Conservation (phyloP, 2,329 filamentous ascomycete genomes). For the Phialophora expanda region DNA sequence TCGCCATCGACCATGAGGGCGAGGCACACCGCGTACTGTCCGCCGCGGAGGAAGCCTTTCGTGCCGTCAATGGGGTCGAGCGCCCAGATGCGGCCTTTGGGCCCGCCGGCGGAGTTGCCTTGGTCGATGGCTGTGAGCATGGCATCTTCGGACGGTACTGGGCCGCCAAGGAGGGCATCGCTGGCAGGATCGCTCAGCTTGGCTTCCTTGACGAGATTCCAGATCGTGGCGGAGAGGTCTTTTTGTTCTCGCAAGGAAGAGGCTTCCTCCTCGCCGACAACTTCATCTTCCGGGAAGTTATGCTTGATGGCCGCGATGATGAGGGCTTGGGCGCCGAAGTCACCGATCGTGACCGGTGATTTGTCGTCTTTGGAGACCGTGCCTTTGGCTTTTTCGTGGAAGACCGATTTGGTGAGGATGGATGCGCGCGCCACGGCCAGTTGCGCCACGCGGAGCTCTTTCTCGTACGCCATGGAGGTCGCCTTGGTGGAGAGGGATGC, state of each 20-base stretch:
- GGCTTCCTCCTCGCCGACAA: slow-evolving; percentile 95
- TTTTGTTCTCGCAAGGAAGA: slow-evolving; percentile 74
- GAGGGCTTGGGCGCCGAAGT: slow-evolving; percentile 95
- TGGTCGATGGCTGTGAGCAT: slow-evolving; percentile 72
- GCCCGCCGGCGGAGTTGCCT: slow-evolving; percentile 73
- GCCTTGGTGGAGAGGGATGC: slow-evolving; percentile 12
- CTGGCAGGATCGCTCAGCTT: slow-evolving; percentile 70
- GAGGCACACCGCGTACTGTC: slow-evolving; percentile 95
- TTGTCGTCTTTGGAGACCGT: slow-evolving; percentile 94
- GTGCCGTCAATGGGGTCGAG: slow-evolving; percentile 98
- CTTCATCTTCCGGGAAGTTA: slow-evolving; percentile 87
- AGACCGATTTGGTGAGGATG: slow-evolving; percentile 76
- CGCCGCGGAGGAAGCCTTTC: slow-evolving; percentile 93
- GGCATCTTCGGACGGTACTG: slow-evolving; percentile 66
- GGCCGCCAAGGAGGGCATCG: slow-evolving; percentile 71
- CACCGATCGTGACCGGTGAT: slow-evolving; percentile 95
- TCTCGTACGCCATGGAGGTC: slow-evolving; percentile 63
- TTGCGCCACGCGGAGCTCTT: slow-evolving; percentile 81
- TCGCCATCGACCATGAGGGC: slow-evolving; percentile 90
- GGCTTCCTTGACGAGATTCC: slow-evolving; percentile 77
- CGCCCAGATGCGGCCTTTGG: slow-evolving; percentile 84
- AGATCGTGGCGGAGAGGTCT: slow-evolving; percentile 75
- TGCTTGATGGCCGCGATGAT: slow-evolving; percentile 89
- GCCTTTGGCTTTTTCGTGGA: slow-evolving; percentile 89
- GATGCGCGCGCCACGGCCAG: slow-evolving; percentile 85